Base-by-base conservation (phyloP, 306 rosid genomes). In the Inga leiocalycina region DNA sequence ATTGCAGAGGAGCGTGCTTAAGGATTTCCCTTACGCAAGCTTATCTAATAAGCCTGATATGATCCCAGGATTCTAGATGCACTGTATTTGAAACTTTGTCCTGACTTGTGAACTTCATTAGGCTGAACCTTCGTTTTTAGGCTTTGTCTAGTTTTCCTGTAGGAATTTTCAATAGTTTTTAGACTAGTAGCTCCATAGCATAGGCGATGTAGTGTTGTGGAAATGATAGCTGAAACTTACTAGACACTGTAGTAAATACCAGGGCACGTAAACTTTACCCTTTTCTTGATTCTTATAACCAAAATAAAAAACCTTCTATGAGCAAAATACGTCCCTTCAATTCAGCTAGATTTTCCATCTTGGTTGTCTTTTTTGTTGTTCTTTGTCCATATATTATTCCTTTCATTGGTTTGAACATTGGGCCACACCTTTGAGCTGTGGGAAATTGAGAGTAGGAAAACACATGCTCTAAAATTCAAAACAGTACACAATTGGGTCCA, bases 321-420 rank as follows among this genome's bases (percentile, higher is more conserved):
- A 70, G 66, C 45, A 69, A 52, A 77, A n/a, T 5, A 4, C 20
- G 61, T 54, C 61, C 19, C 61, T 19, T 54, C 61, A 19, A 19
- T 54, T 6, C 61, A 6, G 22, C 61, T 4, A 0, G 24, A 54
- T 54, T 54, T 19, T 54, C 24, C 61, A 54, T 54, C 61, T 54
- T 54, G 61, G 61, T 6, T 57, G 43, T 44, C 71, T 39, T n/a
- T 14, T 71, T 56, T 2, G 71, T 57, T 83, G 68, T 83, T 83
- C 37, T 34, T 35, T 6, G 34, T 44, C 68, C 59, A n/a, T 61
- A 61, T 9, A 22, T 56, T 70, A 49, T 10, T 83, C 66, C 6
- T 14, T 34, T 56, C 22, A 1, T 43, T 61, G 52, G 19, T 45
- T 62, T 62, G 74, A 27, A 27, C 34, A 51, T 46, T 71, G 15